Percentiles rank a stretch among this genome's conserved stretches.
phyloP scores from a whole-genome alignment of 257 asterid species.

The Verbascum thapsus region DNA sequence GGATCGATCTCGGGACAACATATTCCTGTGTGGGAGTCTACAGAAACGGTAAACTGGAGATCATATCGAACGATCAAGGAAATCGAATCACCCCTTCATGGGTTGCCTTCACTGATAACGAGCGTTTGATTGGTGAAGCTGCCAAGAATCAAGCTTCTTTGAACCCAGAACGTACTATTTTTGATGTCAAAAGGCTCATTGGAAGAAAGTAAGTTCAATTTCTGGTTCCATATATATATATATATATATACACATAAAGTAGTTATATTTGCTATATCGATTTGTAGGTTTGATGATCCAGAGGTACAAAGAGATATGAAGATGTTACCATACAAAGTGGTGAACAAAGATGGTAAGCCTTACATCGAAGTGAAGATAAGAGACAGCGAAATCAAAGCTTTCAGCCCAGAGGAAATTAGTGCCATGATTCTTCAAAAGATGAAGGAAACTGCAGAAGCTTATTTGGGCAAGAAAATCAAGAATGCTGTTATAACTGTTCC shows the following conservation, averaged over 20 bases:
- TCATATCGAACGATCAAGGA: constrained; percentile 59
- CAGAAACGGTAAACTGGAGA: constrained; percentile 49
- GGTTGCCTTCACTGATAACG: no score
- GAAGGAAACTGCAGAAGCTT: constrained; percentile 60
- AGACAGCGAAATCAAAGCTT: constrained; percentile 54
- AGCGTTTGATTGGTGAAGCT: no score
- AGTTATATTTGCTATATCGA: no score
- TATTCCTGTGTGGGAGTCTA: constrained; percentile 58
- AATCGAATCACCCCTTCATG: no score
- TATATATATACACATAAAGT: no score
- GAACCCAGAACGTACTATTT: constrained; percentile 49
- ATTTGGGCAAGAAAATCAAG: constrained; percentile 49
- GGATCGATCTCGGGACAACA: no score
- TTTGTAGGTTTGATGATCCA: constrained; percentile 51
- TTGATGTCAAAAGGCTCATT: constrained; percentile 54
- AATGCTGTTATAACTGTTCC: constrained; percentile 56
- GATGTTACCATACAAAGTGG: constrained; percentile 52
- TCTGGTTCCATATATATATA: no score
- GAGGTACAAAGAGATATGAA: constrained; percentile 58
- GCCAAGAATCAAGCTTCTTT: constrained; percentile 53
- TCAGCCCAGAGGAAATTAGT: constrained; percentile 61
- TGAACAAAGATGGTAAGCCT: constrained; percentile 58
- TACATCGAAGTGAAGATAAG: constrained; percentile 48
- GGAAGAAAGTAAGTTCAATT: constrained; percentile 45
- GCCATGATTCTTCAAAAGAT: constrained; percentile 50